A percentile compares a stretch with the other conserved stretches of the same genome.
phyloP scores from a whole-genome alignment of 192 early-diverging fungal species.

The Coemansia sp. region DNA sequence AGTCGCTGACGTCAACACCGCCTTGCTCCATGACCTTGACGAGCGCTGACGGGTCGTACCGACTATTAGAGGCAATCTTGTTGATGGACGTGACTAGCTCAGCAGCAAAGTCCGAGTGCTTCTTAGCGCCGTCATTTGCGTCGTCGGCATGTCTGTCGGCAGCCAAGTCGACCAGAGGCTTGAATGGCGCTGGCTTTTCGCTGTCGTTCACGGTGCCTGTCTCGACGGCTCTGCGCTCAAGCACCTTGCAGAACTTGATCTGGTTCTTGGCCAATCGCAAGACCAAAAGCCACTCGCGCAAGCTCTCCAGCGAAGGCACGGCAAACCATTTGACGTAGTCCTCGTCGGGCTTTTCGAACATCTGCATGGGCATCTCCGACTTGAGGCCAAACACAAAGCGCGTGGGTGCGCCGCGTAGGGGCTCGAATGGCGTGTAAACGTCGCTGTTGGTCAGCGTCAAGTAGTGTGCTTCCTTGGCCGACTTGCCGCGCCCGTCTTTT shows the following conservation, averaged over 20 bases:
- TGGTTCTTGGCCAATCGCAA: constrained; percentile 50
- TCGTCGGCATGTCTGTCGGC: constrained; percentile 25
- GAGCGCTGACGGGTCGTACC: constrained; percentile 40
- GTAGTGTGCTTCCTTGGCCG: constrained; percentile 43
- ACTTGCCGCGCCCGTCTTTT: constrained; percentile 38
- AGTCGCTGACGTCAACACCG: constrained; percentile 50
- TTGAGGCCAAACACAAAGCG: constrained; percentile 82
- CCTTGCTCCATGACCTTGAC: constrained; percentile 30
- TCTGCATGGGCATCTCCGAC: constrained; percentile 72
- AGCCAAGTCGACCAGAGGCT: constrained; percentile 42
- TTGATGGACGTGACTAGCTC: constrained; percentile 35
- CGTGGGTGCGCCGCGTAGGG: constrained; percentile 72
- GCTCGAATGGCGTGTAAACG: constrained; percentile 77
- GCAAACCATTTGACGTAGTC: constrained; percentile 72
- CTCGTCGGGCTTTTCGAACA: constrained; percentile 81
- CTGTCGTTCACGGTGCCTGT: constrained; percentile 15
- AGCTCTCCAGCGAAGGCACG: constrained; percentile 40
- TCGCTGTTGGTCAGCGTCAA: constrained; percentile 73
- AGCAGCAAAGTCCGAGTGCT: constrained; percentile 25
- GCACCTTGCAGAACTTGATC: constrained; percentile 48
- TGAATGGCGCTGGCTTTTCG: constrained; percentile 25
- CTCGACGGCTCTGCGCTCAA: constrained; percentile 42
- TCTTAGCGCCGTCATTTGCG: constrained; percentile 15
- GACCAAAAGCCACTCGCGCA: constrained; percentile 49
- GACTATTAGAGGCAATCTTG: constrained; percentile 30